Evolutionary conservation across 1,284 basidiomycete species (phyloP), one percentile per base, ranked within the genome.

Genomic region (Violaceomyces palustris): DNA sequence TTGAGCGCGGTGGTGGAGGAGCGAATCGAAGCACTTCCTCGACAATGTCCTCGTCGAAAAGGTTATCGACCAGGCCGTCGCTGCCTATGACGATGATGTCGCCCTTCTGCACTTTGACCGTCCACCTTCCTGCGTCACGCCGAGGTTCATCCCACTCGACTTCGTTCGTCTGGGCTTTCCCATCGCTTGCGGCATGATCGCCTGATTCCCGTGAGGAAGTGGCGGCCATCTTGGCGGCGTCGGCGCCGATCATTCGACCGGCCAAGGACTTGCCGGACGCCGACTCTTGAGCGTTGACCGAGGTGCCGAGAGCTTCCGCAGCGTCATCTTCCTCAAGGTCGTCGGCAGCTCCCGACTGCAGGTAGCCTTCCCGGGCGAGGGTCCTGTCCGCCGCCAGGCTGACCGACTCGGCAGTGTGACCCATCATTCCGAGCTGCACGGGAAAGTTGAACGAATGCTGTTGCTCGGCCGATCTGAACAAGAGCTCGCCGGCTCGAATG

Each of bases 391-490:
- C 57, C 8, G 61, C 59, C 19, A 67, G 48, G 49, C 79, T 79
- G 72, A 73, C 79, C 45, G 85, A 84, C 35, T 81, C 82, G 14
- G 84, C 82, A 11, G 82, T 78, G 2, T 82, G 82, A 31, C 82
- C 67, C 69, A 72, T 79, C 11, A 90, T 89, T 1, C 88, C 88
- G 1, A 94, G 81, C 73, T 92, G 88, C 6, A 87, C 80, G 0
- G 89, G 90, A 35, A 87, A 91, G 73, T 96, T 96, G 77, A 94
- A 93, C 69, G 85, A 76, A 80, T 90, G 92, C 82, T 92, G 92
- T 85, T 94, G 93, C 75, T 96, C 92, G 43, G 87, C 82, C 34
- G 84, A 88, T 30, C 90, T 80, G 82, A 91, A 94, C 3, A 85
- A 82, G 30, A 93, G 81, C 50, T 83, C 79, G 12, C 86, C 84